A percentile compares a stretch with the other conserved stretches of the same genome.
These are phyloP conservation scores for Pseudogymnoascus sp. DNA, from an alignment of 2,329 filamentous ascomycete genomes.

Conservation along the genomic window DNA sequence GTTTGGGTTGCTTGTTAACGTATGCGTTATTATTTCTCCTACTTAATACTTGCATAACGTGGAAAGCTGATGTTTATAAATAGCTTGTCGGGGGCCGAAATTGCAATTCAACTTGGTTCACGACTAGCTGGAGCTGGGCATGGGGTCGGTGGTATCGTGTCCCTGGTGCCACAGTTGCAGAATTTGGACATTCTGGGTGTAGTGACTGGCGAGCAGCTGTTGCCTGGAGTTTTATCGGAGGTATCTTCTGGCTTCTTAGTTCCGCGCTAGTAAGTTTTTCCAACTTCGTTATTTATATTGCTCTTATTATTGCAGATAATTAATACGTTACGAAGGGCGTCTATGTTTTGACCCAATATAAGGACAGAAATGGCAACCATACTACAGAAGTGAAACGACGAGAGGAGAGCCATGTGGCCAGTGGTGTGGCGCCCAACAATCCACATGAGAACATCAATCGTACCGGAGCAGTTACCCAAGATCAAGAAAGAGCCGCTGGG, in stretches of 20 bases:
- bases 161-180: background rate
- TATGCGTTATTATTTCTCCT: background rate
- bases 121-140: background rate
- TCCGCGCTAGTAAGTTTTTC: too few species aligned
- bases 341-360: too few species aligned
- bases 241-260: background rate
- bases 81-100: background rate
- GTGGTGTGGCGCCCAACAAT: too few species aligned
- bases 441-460: too few species aligned
- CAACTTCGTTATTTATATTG: too few species aligned
- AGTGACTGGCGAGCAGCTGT: background rate
- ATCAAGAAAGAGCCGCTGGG: too few species aligned
- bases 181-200: background rate
- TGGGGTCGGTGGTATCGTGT: conserved; percentile 3
- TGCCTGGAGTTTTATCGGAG: background rate
- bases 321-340: too few species aligned
- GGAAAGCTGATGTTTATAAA: background rate
- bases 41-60: background rate
- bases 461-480: too few species aligned
- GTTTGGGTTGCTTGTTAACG: background rate
- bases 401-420: too few species aligned
- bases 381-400: too few species aligned
- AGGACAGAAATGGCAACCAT: too few species aligned
- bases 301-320: too few species aligned
- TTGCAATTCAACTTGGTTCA: conserved; percentile 8